Percentiles rank a stretch among this genome's conserved stretches.
Evolutionary conservation across 2,329 filamentous ascomycete species (phyloP).

Genomic region (Davidsoniella neocaledoniae): DNA sequence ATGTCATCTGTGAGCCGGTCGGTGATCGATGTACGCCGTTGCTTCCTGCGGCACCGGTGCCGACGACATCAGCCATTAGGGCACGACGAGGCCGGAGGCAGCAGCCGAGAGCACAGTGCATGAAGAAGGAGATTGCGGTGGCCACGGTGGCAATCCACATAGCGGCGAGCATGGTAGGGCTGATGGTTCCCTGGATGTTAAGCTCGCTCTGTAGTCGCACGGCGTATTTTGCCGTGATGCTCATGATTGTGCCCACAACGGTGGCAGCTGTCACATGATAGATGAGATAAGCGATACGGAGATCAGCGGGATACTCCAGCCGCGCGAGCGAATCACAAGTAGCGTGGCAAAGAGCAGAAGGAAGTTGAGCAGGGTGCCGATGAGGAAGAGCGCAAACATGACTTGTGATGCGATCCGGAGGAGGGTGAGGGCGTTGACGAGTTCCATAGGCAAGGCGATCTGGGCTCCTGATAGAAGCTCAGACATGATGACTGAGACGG

Average conservation of each 20-base stretch:
- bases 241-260: constrained; percentile 68
- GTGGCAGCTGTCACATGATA: constrained; percentile 51
- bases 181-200: constrained; percentile 58
- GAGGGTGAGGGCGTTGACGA: constrained; percentile 56
- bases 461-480: constrained; percentile 70
- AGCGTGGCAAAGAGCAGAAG: constrained; percentile 51
- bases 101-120: constrained; percentile 64
- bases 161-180: constrained; percentile 62
- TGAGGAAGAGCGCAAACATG: constrained; percentile 83
- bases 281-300: constrained; percentile 50
- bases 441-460: constrained; percentile 61
- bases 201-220: constrained; percentile 54
- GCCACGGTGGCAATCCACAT: constrained; percentile 71
- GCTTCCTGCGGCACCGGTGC: neutral
- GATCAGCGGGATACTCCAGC: constrained; percentile 50
- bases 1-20: too few relatives aligned
- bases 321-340: constrained; percentile 36
- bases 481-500: constrained; percentile 60
- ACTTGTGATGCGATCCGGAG: constrained; percentile 58
- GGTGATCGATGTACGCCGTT: neutral
- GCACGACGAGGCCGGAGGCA: constrained; percentile 25
- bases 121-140: constrained; percentile 49
- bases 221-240: constrained; percentile 62
- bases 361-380: constrained; percentile 51
- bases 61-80: constrained; percentile 5